Base-by-base conservation (phyloP, 169 alveolate genomes). In the Plasmodium falciparum region DNA sequence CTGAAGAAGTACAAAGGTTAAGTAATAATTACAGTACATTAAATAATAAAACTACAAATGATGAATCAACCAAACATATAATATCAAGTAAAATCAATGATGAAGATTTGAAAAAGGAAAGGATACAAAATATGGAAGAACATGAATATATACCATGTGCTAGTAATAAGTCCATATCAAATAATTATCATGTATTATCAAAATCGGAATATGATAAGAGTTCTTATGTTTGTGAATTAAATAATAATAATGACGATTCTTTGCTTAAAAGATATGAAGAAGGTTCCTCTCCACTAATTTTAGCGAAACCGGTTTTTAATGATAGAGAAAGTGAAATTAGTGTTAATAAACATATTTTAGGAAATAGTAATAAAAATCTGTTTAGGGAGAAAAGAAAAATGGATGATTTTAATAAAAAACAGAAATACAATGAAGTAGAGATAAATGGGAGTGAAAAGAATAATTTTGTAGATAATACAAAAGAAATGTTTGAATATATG, bases 231-330 rank as follows among this genome's bases (percentile, higher is more conserved):
- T 49, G 29, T 22, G 89, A 54, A 8, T 58, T 78, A 78, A 65
- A 33, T 22, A 69, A 83, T 50, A 69, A 83, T 33, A 39, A 39
- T 39, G 91, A 83, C 8, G 91, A 83, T 29, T 83, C 91, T 7
- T 59, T 83, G 62, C 73, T 83, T 67, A 83, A 83, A 63, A 67
- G 74, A 52, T 83, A 83, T 71, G 91, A 83, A 69, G 91, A 83
- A 73, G 47, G 59, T 58, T 69, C 91, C 9, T 70, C 91, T 3
- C 91, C 91, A 33, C 73, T 69, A n/a, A 83, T 83, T 69, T 69
- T 83, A 15, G 69, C 91, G 9, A 83, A 83, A 39, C 91, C 91
- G 0, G 26, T 54, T 33, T 83, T 83, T 71, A 49, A 83, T 62
- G 73, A 69, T 58, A 69, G 17, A 45, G 47, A 62, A 15, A 83